Percentiles rank a stretch among this genome's conserved stretches.
Conservation (phyloP, 1,284 basidiomycete species). For the Volvariella volvacea region DNA sequence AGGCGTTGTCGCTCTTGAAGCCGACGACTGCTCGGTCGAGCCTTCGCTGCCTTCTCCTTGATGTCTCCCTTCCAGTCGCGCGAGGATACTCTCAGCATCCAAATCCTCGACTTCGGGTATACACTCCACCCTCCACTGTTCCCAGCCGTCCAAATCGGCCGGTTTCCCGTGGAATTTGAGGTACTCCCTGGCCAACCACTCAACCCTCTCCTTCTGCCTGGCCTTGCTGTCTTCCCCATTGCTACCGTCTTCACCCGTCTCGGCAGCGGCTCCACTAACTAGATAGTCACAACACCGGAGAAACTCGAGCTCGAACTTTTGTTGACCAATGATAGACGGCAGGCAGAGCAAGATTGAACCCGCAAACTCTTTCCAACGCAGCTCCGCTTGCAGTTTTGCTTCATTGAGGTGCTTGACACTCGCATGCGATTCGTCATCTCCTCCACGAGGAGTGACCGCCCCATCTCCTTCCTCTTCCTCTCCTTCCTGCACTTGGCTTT, state of each 20-base stretch:
- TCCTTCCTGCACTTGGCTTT: neutral
- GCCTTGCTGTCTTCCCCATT: constrained; percentile 31
- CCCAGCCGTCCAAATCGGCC: constrained; percentile 49
- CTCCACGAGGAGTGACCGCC: constrained; percentile 3
- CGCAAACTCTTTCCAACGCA: constrained; percentile 56
- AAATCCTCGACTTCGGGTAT: constrained; percentile 34
- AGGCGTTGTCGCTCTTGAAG: constrained; percentile 13
- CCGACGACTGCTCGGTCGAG: constrained; percentile 1
- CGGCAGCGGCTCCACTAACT: constrained; percentile 39
- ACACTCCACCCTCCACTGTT: constrained; percentile 44
- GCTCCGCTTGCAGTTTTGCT: constrained; percentile 2
- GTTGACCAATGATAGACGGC: constrained; percentile 46
- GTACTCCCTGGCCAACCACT: constrained; percentile 64
- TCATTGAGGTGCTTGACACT: neutral
- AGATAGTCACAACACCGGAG: constrained; percentile 58
- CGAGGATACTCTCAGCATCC: too few relatives aligned
- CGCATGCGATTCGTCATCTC: constrained; percentile 8
- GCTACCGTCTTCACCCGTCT: too few relatives aligned
- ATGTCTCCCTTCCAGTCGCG: too few relatives aligned
- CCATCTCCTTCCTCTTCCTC: constrained; percentile 4
- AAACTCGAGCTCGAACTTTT: constrained; percentile 64
- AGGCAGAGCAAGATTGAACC: constrained; percentile 51
- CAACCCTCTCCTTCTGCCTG: constrained; percentile 37
- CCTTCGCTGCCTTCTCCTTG: too few relatives aligned
- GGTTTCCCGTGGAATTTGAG: constrained; percentile 48